phyloP scores from a whole-genome alignment of 805 yeast species.

The Starmera pachycereana region DNA sequence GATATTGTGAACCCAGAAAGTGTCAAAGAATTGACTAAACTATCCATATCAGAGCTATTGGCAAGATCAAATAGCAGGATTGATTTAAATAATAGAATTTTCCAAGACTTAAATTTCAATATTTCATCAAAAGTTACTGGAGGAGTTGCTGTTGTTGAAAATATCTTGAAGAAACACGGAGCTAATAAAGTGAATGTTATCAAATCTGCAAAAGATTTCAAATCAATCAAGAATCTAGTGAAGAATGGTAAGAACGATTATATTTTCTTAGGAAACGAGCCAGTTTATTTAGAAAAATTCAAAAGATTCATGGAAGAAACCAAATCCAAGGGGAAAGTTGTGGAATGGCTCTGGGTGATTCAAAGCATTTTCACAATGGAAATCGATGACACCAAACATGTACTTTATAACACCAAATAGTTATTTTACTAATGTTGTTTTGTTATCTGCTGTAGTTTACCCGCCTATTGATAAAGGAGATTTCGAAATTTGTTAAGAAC shows the following conservation, averaged over 20 bases:
- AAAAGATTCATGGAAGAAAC: slow-evolving; percentile 15
- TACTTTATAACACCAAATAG: background rate
- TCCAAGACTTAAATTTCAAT: slow-evolving; percentile 39
- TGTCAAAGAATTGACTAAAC: slow-evolving; percentile 19
- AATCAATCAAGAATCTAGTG: slow-evolving; percentile 10
- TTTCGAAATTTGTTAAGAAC: no score
- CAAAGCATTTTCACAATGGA: slow-evolving; percentile 40
- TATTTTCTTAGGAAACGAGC: slow-evolving; percentile 24
- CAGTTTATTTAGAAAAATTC: slow-evolving; percentile 23
- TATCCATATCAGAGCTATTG: slow-evolving; percentile 15
- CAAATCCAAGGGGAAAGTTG: slow-evolving; percentile 22
- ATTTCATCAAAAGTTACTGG: slow-evolving; percentile 52
- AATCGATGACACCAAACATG: slow-evolving; percentile 8
- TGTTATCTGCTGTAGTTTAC: no score
- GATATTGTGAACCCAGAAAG: slow-evolving; percentile 23
- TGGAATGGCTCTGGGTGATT: slow-evolving; percentile 62
- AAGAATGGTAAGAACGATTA: slow-evolving; percentile 5
- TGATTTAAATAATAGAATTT: slow-evolving; percentile 24
- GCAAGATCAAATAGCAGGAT: slow-evolving; percentile 6
- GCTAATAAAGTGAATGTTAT: slow-evolving; percentile 20
- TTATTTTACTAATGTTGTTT: no score
- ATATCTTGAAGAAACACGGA: slow-evolving; percentile 56
- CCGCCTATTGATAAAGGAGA: no score
- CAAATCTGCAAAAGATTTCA: slow-evolving; percentile 18
- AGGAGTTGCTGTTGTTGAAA: slow-evolving; percentile 42